Evolutionary conservation across 1,284 basidiomycete species (phyloP), one percentile per base, ranked within the genome.

Genomic region (Ganoderma resinaceum): DNA sequence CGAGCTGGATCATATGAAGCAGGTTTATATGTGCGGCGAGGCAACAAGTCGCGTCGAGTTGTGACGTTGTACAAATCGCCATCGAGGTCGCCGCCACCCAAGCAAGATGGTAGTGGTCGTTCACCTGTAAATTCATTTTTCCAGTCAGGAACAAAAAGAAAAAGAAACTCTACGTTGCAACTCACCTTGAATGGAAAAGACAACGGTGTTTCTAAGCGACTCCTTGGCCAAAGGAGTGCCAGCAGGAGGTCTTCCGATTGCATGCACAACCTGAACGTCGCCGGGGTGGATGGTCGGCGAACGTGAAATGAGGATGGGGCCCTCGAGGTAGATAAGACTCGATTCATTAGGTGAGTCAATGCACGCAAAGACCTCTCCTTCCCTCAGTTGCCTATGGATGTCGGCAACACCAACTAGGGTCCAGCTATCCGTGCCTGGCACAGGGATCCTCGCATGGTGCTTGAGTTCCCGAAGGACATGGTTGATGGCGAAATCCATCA

Each of bases 361-460:
- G 74, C 87, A 89, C 1, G 84, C 87, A 73, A 89, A 92, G 7
- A 91, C 84, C 71, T 92, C 82, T 3, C 82, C 83, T 66, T 84
- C 83, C 46, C 80, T 37, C 7, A 91, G 82, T 66, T 81, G 85
- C 8, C 80, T 76, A 68, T 89, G 86, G 1, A 87, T 81, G 73
- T 92, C 91, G 1, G 90, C 89, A 4, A 93, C 85, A 0, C 91
- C 91, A 4, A 92, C 90, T 1, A 93, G 76, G 0, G 89, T 92
- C 82, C 86, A 90, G 3, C 85, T 87, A 12, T 82, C 79, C 9
- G 3, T 23, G 16, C 62, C 62, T 14, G 86, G 86, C 6, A 93
- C 82, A 7, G 89, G 89, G 55, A 93, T 92, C 9, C 91, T 84
- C 2, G 90, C 90, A 65, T 86, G 85, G 67, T 89, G 86, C 74